Base-by-base conservation (phyloP, 768 basidiomycete species). In the Peribolospora baueri region DNA sequence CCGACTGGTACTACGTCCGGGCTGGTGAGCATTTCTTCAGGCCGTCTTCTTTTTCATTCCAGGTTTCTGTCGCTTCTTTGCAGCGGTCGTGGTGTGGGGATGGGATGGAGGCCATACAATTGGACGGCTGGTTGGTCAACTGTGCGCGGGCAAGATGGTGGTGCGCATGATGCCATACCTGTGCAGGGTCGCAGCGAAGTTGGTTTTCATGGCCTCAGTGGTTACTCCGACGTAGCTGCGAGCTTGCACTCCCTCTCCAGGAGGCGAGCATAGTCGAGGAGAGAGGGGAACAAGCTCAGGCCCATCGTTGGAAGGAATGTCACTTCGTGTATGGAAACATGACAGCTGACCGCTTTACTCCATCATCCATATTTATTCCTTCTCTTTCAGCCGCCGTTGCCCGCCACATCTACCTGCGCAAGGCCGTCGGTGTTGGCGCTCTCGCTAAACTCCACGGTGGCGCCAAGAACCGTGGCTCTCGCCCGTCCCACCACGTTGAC, bases 1-100 rank as follows among this genome's bases (percentile, higher is more conserved):
- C 86, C 47, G 93, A 98, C 71, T 98, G 93, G 93, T 98, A 80
- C 77, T 98, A 97, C 73, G 76, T 91, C 68, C 86, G 93, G 65
- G 84, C 91, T 72, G 90, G 90, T 93, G 66, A 68, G 79, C 25
- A 25, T 25, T 25, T 25, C 25, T 25, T 25, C 25, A 25, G 25
- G 25, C 25, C 25, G 25, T 76, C 41, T 3, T 39, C 7, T 8
- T 25, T 14, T 37, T 41, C 45, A 14, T 5, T 7, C 46, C 43
- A 40, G 11, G 14, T 49, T 25, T 25, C 25, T 25, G 13, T 38
- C 45, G 48, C 40, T 36, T 56, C 51, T 46, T 37, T 7, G 46
- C 42, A 42, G 51, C 50, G 54, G 48, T 50, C 11, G 41, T 41
- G 46, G 11, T 7, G 13, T 52, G 38, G 50, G 45, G 42, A 7